Evolutionary conservation across 768 basidiomycete species (phyloP), one percentile per base, ranked within the genome.

Genomic region (Symmetrospora coprosmae): DNA sequence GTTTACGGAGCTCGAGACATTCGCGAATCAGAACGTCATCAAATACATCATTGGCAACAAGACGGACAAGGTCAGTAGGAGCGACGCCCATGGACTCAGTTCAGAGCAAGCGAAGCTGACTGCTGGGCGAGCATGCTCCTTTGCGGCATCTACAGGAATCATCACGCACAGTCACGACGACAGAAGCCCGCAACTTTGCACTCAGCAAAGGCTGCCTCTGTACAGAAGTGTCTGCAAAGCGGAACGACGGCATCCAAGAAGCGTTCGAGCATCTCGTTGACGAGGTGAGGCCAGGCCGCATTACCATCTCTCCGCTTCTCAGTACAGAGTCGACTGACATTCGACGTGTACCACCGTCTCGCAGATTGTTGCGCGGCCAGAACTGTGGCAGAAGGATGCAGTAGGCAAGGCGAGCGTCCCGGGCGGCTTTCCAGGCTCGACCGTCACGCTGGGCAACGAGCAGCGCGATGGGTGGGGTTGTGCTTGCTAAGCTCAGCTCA

Each of bases 11-110:
- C 81, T 97, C 5, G 90, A 96, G 69, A 91, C 87, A 11, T 96
- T 94, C 70, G 65, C 68, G 0, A 63, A 64, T 0, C 61, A 65
- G 9, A 61, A 62, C 4, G 86, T 94, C 21, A 86, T 88, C 46
- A 88, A 90, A 79, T 88, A 97, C 68, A 80, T 99, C 21, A 90
- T 99, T 2, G 92, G 76, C 9, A 78, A 78, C 74, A 99, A 97
- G 74, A 76, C 92, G 17, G 90, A 97, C 76, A 92, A 91, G 79
- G 91, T 46, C 9, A 47, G 23, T 21, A 4, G 25, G 4, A 50
- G 27, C 49, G 13, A 46, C 47, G 23, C n/a, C 23, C 21, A 9
- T 9, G 16, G 13, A 11, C 14, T 11, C 11, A 47, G 45, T 39
- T 13, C 38, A 39, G 14, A 13, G 14, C 38, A 39, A 39, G 38